Evolutionary conservation across 179 eudicot genomes (phyloP), one percentile per base, ranked within the genome.

Genomic region (Silene vulgaris): DNA sequence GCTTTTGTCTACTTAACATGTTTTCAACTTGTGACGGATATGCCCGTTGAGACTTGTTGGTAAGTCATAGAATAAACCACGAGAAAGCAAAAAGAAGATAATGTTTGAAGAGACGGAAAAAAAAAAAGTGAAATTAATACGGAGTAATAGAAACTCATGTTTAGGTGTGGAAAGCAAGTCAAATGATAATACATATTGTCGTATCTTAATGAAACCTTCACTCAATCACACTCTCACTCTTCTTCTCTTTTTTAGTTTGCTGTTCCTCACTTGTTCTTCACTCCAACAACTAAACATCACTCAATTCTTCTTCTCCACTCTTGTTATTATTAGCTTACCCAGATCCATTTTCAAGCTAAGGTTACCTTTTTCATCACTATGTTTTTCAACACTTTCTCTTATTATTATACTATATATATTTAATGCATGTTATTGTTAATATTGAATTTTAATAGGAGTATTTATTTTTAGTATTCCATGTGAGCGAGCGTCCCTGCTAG

Each of bases 321-420:
- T 78, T 37, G 19, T 52, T 30, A 19, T 32, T 29, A 16, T 17
- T 56, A 71, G 54, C 50, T 74, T 43, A 57, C 73, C 60, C 29
- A 74, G 81, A 79, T 79, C 81, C 81, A 74, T 45, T 67, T 74
- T 59, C 77, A 45, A 23, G 26, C 26, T 23, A 23, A 67, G 77
- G 77, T 78, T 66, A 30, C 32, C 14, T 16, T 73, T 71, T 43
- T 1, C 61, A 32, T 43, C 14, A 19, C 23, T 64, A 30, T 66
- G 1, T 40, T 7, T 5, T 60, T 50, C 8, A 40, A 30, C 26
- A n/a, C 50, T 35, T 9, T 30, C 12, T 37, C 30, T 63, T 30
- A 16, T 11, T 30, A 8, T 19, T 20, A 20, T 20, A 13, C 23
- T 9, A 52, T 52, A 52, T 52, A 45, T 45, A 4, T 52, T 52